Base-by-base conservation (phyloP, 1,139 yeast species). In the Arxiozyma slooffiae region DNA sequence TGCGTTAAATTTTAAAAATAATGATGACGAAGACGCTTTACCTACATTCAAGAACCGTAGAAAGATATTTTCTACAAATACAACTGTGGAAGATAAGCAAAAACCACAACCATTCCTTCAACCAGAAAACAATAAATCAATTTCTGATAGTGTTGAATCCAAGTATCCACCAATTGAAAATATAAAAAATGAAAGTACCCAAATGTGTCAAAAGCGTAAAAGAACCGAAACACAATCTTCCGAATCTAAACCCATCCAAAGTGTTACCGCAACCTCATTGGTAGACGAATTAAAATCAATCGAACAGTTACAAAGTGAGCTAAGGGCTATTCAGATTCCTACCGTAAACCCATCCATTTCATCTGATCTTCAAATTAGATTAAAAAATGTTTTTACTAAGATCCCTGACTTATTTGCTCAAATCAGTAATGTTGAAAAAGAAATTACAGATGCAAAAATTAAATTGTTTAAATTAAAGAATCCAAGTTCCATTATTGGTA, bases 401-500 rank as follows among this genome's bases (percentile, higher is more conserved):
- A 82, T 89, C 38, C 95, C 97, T 1, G 70, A 70, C 44, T 71
- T 92, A 51, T 78, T 89, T 41, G 69, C 78, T 6, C 76, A 78
- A 47, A 83, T 92, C 47, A 72, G 79, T 49, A 61, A 73, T 20
- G 75, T 83, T 26, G 95, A 87, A 57, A 78, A 76, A 24, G 80
- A 82, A 47, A 83, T 90, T 54, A 79, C 86, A n/a, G 70, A 72
- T 23, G 76, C 82, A 6, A 86, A 84, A 60, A 70, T 85, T 47
- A 86, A 83, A 57, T 60, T 84, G 22, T 80, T 78, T 61, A 79
- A 82, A 58, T 76, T 78, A 57, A 79, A 79, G 53, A 77, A 86
- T 60, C 97, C 97, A 16, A 61, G 68, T 3, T 67, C 75, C n/a
- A 76, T 88, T 48, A 73, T 75, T 23, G 97, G 96, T 1, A 80